Percentiles rank a stretch among this genome's conserved stretches.
Evolutionary conservation across 2,329 filamentous ascomycete genomes (phyloP).

Genomic region (Colletotrichum tropicicola): DNA sequence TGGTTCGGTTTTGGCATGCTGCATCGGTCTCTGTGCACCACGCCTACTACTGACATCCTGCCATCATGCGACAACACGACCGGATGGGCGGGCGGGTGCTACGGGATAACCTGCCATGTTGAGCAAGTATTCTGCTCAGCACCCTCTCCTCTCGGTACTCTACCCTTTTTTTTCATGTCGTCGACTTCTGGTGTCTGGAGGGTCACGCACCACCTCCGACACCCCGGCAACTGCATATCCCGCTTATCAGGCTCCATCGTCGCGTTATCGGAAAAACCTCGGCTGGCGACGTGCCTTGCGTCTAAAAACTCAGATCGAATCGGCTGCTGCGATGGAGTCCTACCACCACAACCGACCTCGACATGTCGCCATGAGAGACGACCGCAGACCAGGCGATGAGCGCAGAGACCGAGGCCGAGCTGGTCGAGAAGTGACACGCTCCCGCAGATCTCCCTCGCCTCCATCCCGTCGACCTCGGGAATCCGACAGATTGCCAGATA

Average conservation of each 20-base stretch:
- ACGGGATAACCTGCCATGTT: background rate
- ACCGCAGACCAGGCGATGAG: conserved; percentile 49
- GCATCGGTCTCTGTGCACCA: background rate
- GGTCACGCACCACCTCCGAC: background rate
- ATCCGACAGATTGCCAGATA: conserved; percentile 36
- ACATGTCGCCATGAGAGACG: conserved; percentile 53
- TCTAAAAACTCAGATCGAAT: conserved; percentile 33
- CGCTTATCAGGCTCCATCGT: conserved; percentile 14
- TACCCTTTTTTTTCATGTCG: background rate
- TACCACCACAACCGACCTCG: conserved; percentile 33
- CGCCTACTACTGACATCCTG: background rate
- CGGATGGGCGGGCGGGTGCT: background rate
- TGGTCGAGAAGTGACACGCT: conserved; percentile 45
- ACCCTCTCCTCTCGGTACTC: background rate
- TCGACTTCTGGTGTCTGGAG: background rate
- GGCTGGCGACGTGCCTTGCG: conserved; percentile 24
- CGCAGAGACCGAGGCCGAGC: conserved; percentile 51
- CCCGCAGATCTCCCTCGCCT: conserved; percentile 43
- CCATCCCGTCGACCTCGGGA: conserved; percentile 35
- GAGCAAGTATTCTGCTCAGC: background rate
- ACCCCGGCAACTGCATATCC: conserved; percentile 27
- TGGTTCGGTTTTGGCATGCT: background rate
- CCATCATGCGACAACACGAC: background rate
- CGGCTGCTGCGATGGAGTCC: conserved; percentile 26
- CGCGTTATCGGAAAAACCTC: conserved; percentile 32